phyloP scores from a whole-genome alignment of 371 early-diverging fungal species.

The Mucor sp. region DNA sequence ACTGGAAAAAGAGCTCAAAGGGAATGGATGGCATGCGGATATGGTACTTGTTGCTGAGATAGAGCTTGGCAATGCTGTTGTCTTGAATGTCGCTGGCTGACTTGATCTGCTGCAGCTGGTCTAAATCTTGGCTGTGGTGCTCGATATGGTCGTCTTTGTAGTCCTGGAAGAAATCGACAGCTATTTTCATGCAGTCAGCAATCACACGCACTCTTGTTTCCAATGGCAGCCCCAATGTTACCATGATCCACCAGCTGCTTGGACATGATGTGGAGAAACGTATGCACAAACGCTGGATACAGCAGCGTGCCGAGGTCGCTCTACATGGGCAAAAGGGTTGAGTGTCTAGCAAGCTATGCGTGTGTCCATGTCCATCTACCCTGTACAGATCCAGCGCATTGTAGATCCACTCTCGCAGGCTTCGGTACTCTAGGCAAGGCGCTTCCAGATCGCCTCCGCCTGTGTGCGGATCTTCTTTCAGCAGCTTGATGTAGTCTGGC shows the following conservation, averaged over 20 bases:
- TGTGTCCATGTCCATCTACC: constrained; percentile 37
- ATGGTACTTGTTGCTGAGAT: constrained; percentile 86
- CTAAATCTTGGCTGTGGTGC: constrained; percentile 71
- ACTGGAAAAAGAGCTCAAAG: constrained; percentile 91
- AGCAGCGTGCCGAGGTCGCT: constrained; percentile 85
- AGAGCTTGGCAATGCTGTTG: constrained; percentile 81
- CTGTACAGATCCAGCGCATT: constrained; percentile 94
- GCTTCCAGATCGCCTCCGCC: constrained; percentile 70
- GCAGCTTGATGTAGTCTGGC: constrained; percentile 65
- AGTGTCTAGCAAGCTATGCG: background rate
- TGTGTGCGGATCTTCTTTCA: constrained; percentile 63
- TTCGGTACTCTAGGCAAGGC: constrained; percentile 75
- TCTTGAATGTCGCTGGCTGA: constrained; percentile 77
- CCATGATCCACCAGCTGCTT: constrained; percentile 68
- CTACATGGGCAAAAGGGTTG: constrained; percentile 36
- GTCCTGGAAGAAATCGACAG: constrained; percentile 71
- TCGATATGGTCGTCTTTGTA: constrained; percentile 80
- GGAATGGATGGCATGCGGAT: constrained; percentile 90
- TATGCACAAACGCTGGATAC: constrained; percentile 95
- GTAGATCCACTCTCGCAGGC: constrained; percentile 91
- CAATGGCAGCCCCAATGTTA: constrained; percentile 18
- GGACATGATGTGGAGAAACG: constrained; percentile 88
- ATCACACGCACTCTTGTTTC: background rate
- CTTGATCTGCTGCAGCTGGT: constrained; percentile 66
- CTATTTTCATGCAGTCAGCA: constrained; percentile 14